phyloP scores from a whole-genome alignment of 352 stramenopile genomes.

The Pythium brachiatum region DNA sequence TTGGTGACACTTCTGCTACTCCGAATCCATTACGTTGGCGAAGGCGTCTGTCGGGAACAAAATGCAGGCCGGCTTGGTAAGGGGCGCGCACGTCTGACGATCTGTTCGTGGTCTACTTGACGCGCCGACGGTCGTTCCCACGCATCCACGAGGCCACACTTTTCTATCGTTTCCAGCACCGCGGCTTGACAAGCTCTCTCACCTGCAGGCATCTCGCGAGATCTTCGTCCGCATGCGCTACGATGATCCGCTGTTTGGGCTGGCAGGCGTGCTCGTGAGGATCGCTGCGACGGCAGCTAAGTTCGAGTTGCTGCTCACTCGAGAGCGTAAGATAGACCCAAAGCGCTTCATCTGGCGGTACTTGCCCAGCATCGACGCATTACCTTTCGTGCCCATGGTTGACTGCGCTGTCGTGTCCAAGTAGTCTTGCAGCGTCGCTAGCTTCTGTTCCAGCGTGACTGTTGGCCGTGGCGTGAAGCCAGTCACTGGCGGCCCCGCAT shows the following conservation, averaged over 20 bases:
- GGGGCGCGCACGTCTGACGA: too few species aligned
- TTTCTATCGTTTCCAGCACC: too few species aligned
- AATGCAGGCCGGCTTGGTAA: too few species aligned
- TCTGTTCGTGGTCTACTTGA: too few species aligned
- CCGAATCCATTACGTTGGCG: too few species aligned
- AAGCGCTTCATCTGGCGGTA: slow-evolving; percentile 67
- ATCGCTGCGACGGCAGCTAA: not conserved
- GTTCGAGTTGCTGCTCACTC: slow-evolving; percentile 2
- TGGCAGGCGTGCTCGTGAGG: not conserved
- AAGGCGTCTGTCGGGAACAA: too few species aligned
- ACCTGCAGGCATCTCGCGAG: too few species aligned
- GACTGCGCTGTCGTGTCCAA: slow-evolving; percentile 30
- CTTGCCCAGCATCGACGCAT: slow-evolving; percentile 44
- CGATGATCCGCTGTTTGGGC: not conserved
- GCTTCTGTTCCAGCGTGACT: slow-evolving; percentile 55
- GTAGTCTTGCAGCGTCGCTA: slow-evolving; percentile 64
- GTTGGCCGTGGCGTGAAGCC: slow-evolving; percentile 48
- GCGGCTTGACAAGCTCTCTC: too few species aligned
- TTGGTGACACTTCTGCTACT: too few species aligned
- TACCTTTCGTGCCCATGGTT: slow-evolving; percentile 14
- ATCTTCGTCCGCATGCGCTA: not conserved
- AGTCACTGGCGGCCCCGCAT: slow-evolving; percentile 21
- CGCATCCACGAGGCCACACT: too few species aligned
- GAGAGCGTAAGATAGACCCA: slow-evolving; percentile 49
- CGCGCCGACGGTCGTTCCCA: too few species aligned